Percentiles rank a stretch among this genome's conserved stretches.
Evolutionary conservation across 805 yeast species (phyloP).

Genomic region (Candida andamanensis): DNA sequence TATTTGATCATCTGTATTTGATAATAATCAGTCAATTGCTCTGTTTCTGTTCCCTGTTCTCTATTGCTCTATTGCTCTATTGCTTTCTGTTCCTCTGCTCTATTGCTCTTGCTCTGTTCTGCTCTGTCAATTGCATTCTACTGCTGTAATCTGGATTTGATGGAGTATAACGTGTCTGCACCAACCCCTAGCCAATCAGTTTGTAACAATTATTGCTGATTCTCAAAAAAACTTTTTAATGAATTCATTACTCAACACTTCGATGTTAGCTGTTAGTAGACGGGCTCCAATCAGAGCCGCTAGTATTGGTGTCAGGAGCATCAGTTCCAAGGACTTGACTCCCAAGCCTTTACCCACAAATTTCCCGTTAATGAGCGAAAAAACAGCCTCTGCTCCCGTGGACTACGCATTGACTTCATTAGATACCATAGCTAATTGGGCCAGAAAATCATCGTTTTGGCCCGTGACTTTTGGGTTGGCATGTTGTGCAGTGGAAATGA

Average conservation of each 20-base stretch:
- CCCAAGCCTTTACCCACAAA: constrained; percentile 57
- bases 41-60: no score
- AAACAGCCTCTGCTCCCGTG: constrained; percentile 48
- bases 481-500: constrained; percentile 93
- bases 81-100: no score
- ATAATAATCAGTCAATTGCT: no score
- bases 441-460: constrained; percentile 88
- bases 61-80: no score
- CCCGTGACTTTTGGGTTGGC: constrained; percentile 90
- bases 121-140: no score
- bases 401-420: constrained; percentile 80
- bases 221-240: constrained; percentile 10
- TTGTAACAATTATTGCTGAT: constrained; percentile 32
- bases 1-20: no score
- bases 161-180: constrained; percentile 1
- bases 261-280: constrained; percentile 18
- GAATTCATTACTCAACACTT: constrained; percentile 25
- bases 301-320: constrained; percentile 4
- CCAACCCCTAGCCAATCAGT: constrained; percentile 26
- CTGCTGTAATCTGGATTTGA: no score
- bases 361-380: constrained; percentile 64
- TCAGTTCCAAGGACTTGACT: constrained; percentile 34
- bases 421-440: constrained; percentile 85
- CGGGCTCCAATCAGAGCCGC: constrained; percentile 6
- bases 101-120: no score